Evolutionary conservation across 2,329 filamentous ascomycete species (phyloP).

Genomic region (Arthrobotrys sphaeroides): DNA sequence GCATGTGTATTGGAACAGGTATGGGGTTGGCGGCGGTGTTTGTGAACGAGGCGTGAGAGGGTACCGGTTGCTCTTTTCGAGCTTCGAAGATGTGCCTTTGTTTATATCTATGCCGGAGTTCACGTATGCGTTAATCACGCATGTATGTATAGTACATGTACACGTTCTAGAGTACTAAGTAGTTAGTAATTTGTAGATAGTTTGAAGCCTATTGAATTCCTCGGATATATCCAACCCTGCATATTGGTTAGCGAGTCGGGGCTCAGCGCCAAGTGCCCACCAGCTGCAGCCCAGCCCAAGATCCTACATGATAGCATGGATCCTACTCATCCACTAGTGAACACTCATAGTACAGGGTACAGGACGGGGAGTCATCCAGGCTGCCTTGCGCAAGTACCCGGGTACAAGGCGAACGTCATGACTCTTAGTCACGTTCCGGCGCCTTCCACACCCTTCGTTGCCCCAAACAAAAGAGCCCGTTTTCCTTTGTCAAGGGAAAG

Average conservation of each 20-base stretch:
- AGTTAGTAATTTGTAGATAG: background rate
- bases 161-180: too few species aligned
- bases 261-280: background rate
- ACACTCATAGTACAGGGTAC: too few species aligned
- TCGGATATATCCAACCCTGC: too few species aligned
- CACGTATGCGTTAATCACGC: too few species aligned
- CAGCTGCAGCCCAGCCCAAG: conserved; percentile 16
- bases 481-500: conserved; percentile 9
- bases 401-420: background rate
- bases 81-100: background rate
- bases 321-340: conserved; percentile 6
- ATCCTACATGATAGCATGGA: conserved; percentile 11
- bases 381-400: conserved; percentile 3
- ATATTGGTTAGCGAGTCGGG: too few species aligned
- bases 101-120: background rate
- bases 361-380: conserved; percentile 10
- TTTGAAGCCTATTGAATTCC: background rate
- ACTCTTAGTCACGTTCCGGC: conserved; percentile 23
- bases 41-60: conserved; percentile 80
- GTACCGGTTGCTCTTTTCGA: background rate
- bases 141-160: background rate
- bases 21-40: conserved; percentile 98
- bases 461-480: background rate
- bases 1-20: conserved; percentile 95
- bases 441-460: conserved; percentile 31